Percentiles rank a stretch among this genome's conserved stretches.
Conservation (phyloP, 345 rosid species). For the Viola odorata region DNA sequence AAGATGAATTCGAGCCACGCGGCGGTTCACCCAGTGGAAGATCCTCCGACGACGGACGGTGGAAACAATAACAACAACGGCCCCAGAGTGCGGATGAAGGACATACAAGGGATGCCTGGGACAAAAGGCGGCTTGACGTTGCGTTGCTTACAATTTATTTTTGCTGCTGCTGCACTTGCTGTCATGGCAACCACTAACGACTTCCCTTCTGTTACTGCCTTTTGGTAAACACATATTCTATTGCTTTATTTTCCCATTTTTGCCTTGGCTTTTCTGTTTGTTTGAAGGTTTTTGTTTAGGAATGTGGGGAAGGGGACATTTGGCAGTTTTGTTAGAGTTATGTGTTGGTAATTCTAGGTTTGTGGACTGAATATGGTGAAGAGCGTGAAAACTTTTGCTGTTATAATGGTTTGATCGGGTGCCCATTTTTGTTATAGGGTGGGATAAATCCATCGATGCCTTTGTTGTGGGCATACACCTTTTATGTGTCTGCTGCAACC, state of each 20-base stretch:
- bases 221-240: constrained; percentile 33
- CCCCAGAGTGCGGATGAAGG: constrained; percentile 63
- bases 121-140: constrained; percentile 57
- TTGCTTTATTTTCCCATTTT: background rate
- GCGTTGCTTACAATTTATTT: constrained; percentile 56
- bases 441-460: too few species aligned
- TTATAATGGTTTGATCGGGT: background rate
- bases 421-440: background rate
- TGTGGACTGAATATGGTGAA: too few species aligned
- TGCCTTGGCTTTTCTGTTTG: background rate
- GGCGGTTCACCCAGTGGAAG: constrained; percentile 68
- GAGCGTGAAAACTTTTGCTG: too few species aligned
- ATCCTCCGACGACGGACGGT: constrained; percentile 44
- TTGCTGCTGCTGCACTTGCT: constrained; percentile 49
- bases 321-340: too few species aligned
- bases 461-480: too few species aligned
- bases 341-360: too few species aligned
- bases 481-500: background rate
- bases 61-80: constrained; percentile 32
- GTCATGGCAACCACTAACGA: constrained; percentile 70
- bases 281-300: background rate
- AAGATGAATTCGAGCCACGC: constrained; percentile 92
- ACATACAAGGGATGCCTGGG: constrained; percentile 66
- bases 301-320: background rate
- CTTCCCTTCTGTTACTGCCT: constrained; percentile 68